Evolutionary conservation across 2,329 filamentous ascomycete genomes (phyloP), one percentile per base, ranked within the genome.

Genomic region (Pyricularia sp.): DNA sequence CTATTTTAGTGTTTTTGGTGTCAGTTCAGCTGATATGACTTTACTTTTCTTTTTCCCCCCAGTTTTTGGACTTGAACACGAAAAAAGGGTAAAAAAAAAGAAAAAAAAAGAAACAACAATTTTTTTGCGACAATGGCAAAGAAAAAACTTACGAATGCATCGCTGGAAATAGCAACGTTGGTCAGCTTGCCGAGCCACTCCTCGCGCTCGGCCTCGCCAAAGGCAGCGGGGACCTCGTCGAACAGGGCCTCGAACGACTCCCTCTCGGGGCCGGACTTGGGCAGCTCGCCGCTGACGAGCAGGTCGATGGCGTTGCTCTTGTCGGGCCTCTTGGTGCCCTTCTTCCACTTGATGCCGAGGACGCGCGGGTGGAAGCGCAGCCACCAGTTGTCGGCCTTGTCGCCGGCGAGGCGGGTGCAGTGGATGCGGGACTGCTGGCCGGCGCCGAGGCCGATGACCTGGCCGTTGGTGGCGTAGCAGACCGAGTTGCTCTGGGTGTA

Each of bases 311-410:
- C 94, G 79, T 99, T 99, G 84, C 92, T 96, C 88, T 98, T 99
- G 80, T 97, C 94, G 65, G 95, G 87, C 69, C 95, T 89, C 89
- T 98, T 98, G 77, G 92, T 93, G 75, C 95, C 94, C 83, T 95
- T 94, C 87, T 97, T 97, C 92, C 93, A 99, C 84, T 94, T 92
- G 79, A 99, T 90, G 77, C 84, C 85, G 66, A 98, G 86, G 14
- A 95, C 92, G 68, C 92, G 90, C 74, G 92, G 90, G 84, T 97
- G 92, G 88, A 98, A 98, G 76, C 95, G 92, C 85, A 99, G 91
- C 95, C 94, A 99, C 94, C 94, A 98, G 85, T 97, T 97, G 81
- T 99, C 95, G 66, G 94, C 93, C 86, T 99, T 99, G 84, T 98
- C 94, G 70, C 95, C 95, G 12, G 95, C 95, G 67, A 99, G 88